Base-by-base conservation (phyloP, 2,329 filamentous ascomycete species). In the Macrophomina phaseolina region DNA sequence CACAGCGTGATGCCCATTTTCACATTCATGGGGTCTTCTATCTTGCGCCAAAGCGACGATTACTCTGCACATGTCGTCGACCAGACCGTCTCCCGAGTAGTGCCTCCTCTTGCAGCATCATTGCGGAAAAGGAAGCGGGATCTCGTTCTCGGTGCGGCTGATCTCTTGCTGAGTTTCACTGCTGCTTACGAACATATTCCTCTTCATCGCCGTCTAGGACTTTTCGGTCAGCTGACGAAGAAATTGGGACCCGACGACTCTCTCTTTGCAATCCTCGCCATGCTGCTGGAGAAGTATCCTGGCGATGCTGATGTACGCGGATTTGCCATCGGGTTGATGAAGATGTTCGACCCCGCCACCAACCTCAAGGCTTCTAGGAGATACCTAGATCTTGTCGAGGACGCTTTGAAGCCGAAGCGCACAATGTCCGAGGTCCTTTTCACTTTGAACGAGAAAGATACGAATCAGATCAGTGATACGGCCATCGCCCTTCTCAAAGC, bases 1-100 rank as follows among this genome's bases (percentile, higher is more conserved):
- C 94, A 99, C 80, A 97, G 93, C 72, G 92, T 99, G 64, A 99
- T 99, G 95, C 95, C 95, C 12, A 94, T 99, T 63, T 99, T 99
- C 81, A 98, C 95, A 0, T 97, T 98, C 76, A 97, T 98, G 90
- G 93, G 94, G 49, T 91, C 90, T 51, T 97, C 92, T 3, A 90
- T 97, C 23, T 85, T 99, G 60, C 90, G 92, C 58, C 94, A 97
- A 80, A 93, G 92, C 72, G 96, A 99, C 73, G 94, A 98, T 72
- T 98, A 97, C 80, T 98, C 95, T 28, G 93, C 94, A 12, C 92
- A 97, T 76, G 94, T 99, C 38, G 94, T 97, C 67, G 93, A 96
- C 73, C 62, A 93, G 82, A 98, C 95, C 1, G 94, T 99, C 72
- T 92, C 93, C 69, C 91, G 94, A 72, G 94, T 99, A 28, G 92